Evolutionary conservation across 805 yeast species (phyloP).

Genomic region (Cyberlindnera xishuangbannaensis): DNA sequence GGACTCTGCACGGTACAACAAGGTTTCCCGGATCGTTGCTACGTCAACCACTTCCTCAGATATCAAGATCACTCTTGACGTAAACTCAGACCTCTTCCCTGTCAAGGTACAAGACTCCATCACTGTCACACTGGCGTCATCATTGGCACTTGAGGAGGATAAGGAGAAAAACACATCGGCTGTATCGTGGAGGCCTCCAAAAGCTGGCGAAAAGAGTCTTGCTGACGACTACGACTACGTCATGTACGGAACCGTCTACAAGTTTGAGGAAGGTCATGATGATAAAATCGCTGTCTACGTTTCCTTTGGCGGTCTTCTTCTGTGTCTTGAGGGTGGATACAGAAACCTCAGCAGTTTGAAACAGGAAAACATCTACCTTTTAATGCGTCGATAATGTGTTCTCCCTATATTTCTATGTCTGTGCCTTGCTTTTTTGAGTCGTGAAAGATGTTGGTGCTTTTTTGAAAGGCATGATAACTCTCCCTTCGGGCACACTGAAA

Average conservation of each 20-base stretch:
- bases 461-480: too few species aligned
- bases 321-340: constrained; percentile 94
- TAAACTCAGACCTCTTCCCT: constrained; percentile 90
- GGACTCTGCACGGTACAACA: constrained; percentile 87
- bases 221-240: constrained; percentile 98
- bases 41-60: constrained; percentile 77
- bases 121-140: constrained; percentile 80
- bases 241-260: constrained; percentile 96
- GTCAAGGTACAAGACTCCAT: constrained; percentile 69
- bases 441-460: too few species aligned
- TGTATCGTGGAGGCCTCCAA: constrained; percentile 53
- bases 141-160: constrained; percentile 49
- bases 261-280: constrained; percentile 80
- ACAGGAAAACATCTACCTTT: constrained; percentile 88
- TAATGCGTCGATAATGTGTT: constrained; percentile 64
- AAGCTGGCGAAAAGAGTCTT: constrained; percentile 72
- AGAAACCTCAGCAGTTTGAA: constrained; percentile 82
- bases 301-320: constrained; percentile 90
- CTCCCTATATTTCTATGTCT: too few species aligned
- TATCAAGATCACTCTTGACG: constrained; percentile 78
- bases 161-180: constrained; percentile 33
- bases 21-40: constrained; percentile 84
- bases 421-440: too few species aligned
- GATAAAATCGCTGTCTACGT: constrained; percentile 73
- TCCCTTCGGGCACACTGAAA: too few species aligned